These are phyloP conservation scores for Starmerella apis DNA, from an alignment of 805 yeast genomes.

Conservation along the genomic window DNA sequence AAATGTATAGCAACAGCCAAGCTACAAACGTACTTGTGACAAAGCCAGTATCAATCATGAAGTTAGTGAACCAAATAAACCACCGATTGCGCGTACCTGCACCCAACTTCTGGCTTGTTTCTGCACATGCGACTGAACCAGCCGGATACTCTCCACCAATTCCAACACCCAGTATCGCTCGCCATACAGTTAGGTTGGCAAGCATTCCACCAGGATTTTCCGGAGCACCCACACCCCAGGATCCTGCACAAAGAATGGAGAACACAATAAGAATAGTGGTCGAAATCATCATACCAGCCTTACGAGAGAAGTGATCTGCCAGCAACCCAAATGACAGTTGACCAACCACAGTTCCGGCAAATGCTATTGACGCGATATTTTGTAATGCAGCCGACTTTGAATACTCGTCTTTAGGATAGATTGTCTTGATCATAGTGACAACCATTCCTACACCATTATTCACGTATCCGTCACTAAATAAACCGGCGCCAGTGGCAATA, in stretches of 20 bases:
- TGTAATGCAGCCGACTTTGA: slow-evolving; percentile 56
- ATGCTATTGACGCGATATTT: slow-evolving; percentile 78
- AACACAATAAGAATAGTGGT: slow-evolving; percentile 65
- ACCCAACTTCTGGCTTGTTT: slow-evolving; percentile 68
- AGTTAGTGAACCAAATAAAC: slow-evolving; percentile 80
- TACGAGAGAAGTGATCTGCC: slow-evolving; percentile 73
- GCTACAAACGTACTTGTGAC: slow-evolving; percentile 79
- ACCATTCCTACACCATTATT: slow-evolving; percentile 76
- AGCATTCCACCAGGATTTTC: slow-evolving; percentile 59
- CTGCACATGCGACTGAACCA: slow-evolving; percentile 88
- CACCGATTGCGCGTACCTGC: slow-evolving; percentile 81
- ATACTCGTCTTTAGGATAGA: slow-evolving; percentile 54
- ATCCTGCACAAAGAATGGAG: slow-evolving; percentile 68
- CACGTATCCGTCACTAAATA: slow-evolving; percentile 87
- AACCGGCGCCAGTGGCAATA: slow-evolving; percentile 80
- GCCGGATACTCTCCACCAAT: slow-evolving; percentile 95
- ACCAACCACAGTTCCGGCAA: slow-evolving; percentile 86
- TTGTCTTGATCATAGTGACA: slow-evolving; percentile 50
- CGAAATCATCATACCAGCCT: slow-evolving; percentile 70
- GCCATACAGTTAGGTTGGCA: slow-evolving; percentile 69
- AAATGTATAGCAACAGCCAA: slow-evolving; percentile 75
- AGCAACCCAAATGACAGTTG: slow-evolving; percentile 70
- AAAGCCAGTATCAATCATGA: slow-evolving; percentile 79
- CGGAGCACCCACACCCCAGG: slow-evolving; percentile 67
- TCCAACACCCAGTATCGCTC: slow-evolving; percentile 82